Conservation (phyloP, 1,284 basidiomycete species). For the Apiotrichum porosum region DNA sequence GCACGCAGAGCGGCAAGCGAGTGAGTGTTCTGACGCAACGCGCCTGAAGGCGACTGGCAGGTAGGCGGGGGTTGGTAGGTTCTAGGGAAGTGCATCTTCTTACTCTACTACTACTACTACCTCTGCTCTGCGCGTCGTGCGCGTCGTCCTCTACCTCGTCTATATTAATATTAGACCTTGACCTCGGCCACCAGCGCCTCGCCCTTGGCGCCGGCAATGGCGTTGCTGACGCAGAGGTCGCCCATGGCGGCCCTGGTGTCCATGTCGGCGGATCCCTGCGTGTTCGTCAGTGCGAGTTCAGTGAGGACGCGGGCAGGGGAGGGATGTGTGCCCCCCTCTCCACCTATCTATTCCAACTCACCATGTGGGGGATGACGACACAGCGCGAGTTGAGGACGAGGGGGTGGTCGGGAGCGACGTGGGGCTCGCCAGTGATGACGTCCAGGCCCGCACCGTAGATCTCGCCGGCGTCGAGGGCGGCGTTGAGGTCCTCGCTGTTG, state of each 20-base stretch:
- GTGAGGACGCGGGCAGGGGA: too few species aligned
- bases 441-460: conserved; percentile 91
- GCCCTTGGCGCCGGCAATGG: conserved; percentile 31
- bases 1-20: too few species aligned
- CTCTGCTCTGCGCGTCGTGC: too few species aligned
- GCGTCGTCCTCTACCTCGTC: too few species aligned
- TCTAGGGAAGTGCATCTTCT: too few species aligned
- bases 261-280: conserved; percentile 67
- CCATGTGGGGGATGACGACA: conserved; percentile 81
- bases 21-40: too few species aligned
- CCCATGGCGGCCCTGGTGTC: conserved; percentile 83
- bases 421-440: conserved; percentile 88
- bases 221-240: conserved; percentile 53
- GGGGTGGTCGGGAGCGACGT: conserved; percentile 67
- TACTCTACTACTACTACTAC: too few species aligned
- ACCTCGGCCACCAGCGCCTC: conserved; percentile 37
- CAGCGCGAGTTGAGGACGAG: conserved; percentile 57
- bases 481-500: conserved; percentile 79
- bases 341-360: too few species aligned
- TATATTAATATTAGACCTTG: conserved; percentile 29
- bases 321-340: too few species aligned
- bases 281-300: too few species aligned
- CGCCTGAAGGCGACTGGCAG: too few species aligned
- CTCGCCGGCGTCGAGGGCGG: conserved; percentile 67
- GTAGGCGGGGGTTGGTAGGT: too few species aligned